Percentiles rank a stretch among this genome's conserved stretches.
Conservation (phyloP, 73 alveolate species). For the Effrenium voratum region DNA sequence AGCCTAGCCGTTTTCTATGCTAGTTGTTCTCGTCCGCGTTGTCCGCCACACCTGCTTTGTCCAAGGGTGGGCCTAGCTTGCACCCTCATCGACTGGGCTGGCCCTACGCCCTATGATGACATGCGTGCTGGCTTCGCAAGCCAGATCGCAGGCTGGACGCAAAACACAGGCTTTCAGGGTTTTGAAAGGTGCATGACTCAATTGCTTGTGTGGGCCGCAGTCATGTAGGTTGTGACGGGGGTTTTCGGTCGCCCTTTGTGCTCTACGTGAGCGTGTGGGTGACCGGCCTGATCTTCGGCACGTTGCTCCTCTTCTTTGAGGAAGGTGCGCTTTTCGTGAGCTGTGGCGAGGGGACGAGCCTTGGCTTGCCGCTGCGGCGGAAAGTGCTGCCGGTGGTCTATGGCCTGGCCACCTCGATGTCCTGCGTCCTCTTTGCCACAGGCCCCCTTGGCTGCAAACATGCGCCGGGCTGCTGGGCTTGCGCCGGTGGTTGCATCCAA, state of each 20-base stretch:
- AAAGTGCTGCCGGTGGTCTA: slow-evolving; percentile 64
- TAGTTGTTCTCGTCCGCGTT: background rate
- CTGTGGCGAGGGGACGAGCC: slow-evolving; percentile 12
- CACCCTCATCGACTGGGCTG: slow-evolving; percentile 86
- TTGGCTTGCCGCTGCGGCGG: slow-evolving; percentile 16
- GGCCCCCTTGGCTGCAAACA: background rate
- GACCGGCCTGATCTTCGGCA: slow-evolving; percentile 73
- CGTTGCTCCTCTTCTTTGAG: slow-evolving; percentile 74
- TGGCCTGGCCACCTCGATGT: slow-evolving; percentile 94
- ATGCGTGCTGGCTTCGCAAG: slow-evolving; percentile 82
- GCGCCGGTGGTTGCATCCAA: background rate
- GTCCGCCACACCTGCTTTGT: background rate
- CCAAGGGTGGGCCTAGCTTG: slow-evolving; percentile 46
- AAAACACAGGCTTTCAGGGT: background rate
- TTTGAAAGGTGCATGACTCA: background rate
- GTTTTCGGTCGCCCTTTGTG: slow-evolving; percentile 71
- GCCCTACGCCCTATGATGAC: slow-evolving; percentile 86
- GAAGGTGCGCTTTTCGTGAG: slow-evolving; percentile 28
- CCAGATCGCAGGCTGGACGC: slow-evolving; percentile 87
- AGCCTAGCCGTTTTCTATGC: too few relatives aligned
- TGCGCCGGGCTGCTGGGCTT: background rate
- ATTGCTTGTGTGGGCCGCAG: background rate
- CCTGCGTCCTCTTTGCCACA: slow-evolving; percentile 88
- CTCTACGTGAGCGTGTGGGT: slow-evolving; percentile 80
- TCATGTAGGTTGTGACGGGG: slow-evolving; percentile 78